A percentile compares a stretch with the other conserved stretches of the same genome.
Evolutionary conservation across 2,329 filamentous ascomycete species (phyloP).

Genomic region (Thyridium curvatum): DNA sequence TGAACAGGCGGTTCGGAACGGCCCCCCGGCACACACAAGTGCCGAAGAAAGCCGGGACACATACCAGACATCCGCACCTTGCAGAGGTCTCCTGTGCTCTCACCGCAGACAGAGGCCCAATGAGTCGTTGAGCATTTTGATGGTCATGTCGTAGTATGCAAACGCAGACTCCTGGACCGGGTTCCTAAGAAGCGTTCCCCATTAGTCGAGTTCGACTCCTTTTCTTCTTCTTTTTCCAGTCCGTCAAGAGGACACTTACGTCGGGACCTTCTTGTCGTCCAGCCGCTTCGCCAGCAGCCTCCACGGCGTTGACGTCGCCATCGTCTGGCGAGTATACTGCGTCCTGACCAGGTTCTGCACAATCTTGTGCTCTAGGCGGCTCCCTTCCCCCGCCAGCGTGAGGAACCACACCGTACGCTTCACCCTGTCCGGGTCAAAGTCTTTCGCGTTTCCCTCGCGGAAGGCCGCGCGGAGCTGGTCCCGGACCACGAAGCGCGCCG

Average conservation of each 20-base stretch:
- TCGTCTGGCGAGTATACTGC: constrained; percentile 27
- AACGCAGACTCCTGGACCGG: constrained; percentile 29
- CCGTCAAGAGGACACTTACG: no score
- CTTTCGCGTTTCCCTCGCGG: constrained; percentile 32
- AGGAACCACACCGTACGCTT: constrained; percentile 66
- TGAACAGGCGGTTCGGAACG: constrained; percentile 4
- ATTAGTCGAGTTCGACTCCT: no score
- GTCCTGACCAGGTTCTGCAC: constrained; percentile 61
- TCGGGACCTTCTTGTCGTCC: neutral
- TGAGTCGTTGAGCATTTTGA: constrained; percentile 68
- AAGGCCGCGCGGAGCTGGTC: constrained; percentile 56
- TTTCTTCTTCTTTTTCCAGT: no score
- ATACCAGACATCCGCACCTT: no score
- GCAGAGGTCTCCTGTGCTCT: no score
- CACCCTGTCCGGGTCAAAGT: constrained; percentile 45
- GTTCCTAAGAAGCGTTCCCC: constrained; percentile 4
- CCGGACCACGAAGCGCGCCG: constrained; percentile 56
- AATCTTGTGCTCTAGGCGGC: constrained; percentile 65
- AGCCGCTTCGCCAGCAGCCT: constrained; percentile 8
- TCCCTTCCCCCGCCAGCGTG: constrained; percentile 53
- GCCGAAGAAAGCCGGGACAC: no score
- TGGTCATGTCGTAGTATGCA: constrained; percentile 60
- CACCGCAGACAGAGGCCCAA: constrained; percentile 61
- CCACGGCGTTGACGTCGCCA: constrained; percentile 20
- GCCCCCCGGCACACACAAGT: constrained; percentile 17